Evolutionary conservation across 441 rosid genomes (phyloP), one percentile per base, ranked within the genome.

Genomic region (California macrophylla): DNA sequence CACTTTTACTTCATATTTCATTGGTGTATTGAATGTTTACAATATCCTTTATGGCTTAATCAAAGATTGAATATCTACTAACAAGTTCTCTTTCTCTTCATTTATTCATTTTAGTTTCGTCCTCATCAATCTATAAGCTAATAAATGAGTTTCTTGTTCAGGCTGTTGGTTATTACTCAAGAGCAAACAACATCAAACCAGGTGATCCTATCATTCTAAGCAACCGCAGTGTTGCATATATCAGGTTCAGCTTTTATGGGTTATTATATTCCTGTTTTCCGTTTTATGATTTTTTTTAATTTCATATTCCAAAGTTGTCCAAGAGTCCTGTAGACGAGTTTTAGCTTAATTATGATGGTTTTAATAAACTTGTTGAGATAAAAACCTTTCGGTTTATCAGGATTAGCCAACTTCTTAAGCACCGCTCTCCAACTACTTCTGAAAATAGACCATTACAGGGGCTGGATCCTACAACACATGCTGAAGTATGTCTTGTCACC

Each of bases 401-500:
- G 86, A 77, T 85, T 72, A 90, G 96, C 75, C 92, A 83, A 75
- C 88, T 79, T 77, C 82, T 91, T 70, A 94, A 85, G 78, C 82
- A 71, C 66, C 82, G 92, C 79, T 76, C 92, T 80, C 81, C 97
- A 25, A 83, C 91, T 26, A 77, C 82, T 76, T 94, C 96, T 32
- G 98, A 91, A 77, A 58, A 74, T 76, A 79, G 77, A 71, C 93
- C 97, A 58, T 77, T 91, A 70, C 88, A 81, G 78, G 97, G 96
- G 74, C 82, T 90, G 61, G 98, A 94, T 85, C 92, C 94, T 82
- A 89, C 85, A 1, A 87, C 87, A 72, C 96, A 84, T 75, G 96
- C 96, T 66, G 98, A 91, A 80, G 98, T 91, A 90, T 70, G 83
- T 81, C 69, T 30, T 67, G 18, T 70, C 65, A 16, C 63, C 38